Evolutionary conservation across 441 rosid genomes (phyloP).

Genomic region (Melastoma candidum): DNA sequence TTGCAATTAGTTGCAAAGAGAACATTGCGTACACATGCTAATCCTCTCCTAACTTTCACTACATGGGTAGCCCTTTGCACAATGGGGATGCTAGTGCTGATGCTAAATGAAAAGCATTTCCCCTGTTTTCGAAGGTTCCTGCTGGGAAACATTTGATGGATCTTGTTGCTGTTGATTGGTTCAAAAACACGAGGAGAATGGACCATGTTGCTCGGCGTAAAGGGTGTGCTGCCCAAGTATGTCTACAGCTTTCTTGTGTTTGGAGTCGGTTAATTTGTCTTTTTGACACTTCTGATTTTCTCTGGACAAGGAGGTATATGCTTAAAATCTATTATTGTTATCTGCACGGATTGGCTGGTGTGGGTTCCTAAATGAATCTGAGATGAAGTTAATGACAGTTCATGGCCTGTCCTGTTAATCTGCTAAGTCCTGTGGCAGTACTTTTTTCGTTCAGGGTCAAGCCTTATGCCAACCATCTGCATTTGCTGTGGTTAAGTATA

Average conservation of each 20-base stretch:
- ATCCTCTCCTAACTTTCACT: too few relatives aligned
- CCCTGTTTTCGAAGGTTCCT: slow-evolving; percentile 47
- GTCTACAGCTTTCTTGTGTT: slow-evolving; percentile 8
- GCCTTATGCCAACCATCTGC: too few relatives aligned
- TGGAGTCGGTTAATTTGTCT: slow-evolving; percentile 4
- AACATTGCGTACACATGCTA: too few relatives aligned
- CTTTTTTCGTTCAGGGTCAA: too few relatives aligned
- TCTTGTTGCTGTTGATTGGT: slow-evolving; percentile 99
- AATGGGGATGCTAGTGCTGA: too few relatives aligned
- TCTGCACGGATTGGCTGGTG: slow-evolving; percentile 1
- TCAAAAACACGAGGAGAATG: slow-evolving; percentile 92
- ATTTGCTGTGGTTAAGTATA: too few relatives aligned
- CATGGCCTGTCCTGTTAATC: too few relatives aligned
- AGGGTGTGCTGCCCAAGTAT: slow-evolving; percentile 95
- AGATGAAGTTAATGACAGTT: too few relatives aligned
- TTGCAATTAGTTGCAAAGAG: too few relatives aligned
- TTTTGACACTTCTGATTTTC: background rate
- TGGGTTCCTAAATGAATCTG: too few relatives aligned
- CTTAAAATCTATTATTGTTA: background rate
- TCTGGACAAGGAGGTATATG: slow-evolving; percentile 4
- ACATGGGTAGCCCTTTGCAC: too few relatives aligned
- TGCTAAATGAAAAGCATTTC: slow-evolving; percentile 1
- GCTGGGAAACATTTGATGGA: slow-evolving; percentile 98
- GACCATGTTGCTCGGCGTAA: slow-evolving; percentile 92
- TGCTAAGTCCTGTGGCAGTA: too few relatives aligned